Conservation (phyloP, 176 grass and related monocot genomes). For the Alloteropsis semialata region DNA sequence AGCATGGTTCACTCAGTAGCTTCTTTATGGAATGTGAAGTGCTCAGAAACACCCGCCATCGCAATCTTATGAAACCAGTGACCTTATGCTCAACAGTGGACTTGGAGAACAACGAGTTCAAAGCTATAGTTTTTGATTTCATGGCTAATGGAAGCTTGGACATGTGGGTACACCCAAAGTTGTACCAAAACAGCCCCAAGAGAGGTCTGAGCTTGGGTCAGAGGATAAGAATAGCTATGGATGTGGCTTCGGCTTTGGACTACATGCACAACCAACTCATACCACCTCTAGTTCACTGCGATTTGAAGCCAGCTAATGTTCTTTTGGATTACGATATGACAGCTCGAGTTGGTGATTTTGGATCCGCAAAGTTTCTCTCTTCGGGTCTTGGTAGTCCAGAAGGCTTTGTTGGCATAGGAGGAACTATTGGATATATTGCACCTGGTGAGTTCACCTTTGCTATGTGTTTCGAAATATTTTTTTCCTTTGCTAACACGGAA, state of each 20-base stretch:
- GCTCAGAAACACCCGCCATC: constrained; percentile 9
- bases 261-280: constrained; percentile 40
- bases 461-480: not conserved
- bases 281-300: constrained; percentile 20
- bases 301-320: constrained; percentile 36
- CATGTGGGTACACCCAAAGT: constrained; percentile 25
- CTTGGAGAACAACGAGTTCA: constrained; percentile 28
- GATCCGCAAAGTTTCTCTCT: constrained; percentile 30
- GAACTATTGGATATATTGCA: constrained; percentile 42
- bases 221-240: constrained; percentile 1
- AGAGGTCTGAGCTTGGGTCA: constrained; percentile 21
- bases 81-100: constrained; percentile 29
- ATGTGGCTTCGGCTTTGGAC: constrained; percentile 27
- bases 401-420: not conserved
- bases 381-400: not conserved
- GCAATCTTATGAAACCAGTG: constrained; percentile 26
- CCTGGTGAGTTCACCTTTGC: constrained; percentile 1
- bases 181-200: not conserved
- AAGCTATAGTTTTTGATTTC: constrained; percentile 30
- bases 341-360: constrained; percentile 25
- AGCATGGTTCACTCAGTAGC: not conserved
- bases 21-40: constrained; percentile 14
- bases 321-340: constrained; percentile 45
- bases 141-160: constrained; percentile 46
- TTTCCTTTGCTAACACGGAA: not conserved